Percentiles rank a stretch among this genome's conserved stretches.
Conservation (phyloP, 2,329 filamentous ascomycete species). For the Blastomyces parvus region DNA sequence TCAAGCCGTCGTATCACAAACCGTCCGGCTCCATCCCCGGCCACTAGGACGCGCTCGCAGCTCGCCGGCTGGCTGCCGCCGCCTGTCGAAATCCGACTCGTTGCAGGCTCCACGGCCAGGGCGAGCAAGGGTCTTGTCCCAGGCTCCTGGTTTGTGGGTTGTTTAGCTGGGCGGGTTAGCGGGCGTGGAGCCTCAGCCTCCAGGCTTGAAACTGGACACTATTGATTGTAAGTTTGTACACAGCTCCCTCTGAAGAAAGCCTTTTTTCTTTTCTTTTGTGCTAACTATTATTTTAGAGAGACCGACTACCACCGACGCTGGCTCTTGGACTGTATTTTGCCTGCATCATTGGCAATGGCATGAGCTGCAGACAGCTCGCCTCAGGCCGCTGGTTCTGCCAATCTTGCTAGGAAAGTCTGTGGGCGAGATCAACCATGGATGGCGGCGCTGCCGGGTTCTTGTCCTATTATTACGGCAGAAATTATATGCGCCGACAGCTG, state of each 20-base stretch:
- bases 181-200: not conserved
- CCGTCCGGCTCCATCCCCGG: not conserved
- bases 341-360: not conserved
- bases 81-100: not conserved
- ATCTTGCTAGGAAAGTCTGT: not conserved
- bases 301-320: not conserved
- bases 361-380: not conserved
- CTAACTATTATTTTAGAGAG: too few species aligned
- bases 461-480: not conserved
- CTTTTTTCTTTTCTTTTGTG: not conserved
- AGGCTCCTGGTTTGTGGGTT: slow-evolving; percentile 8
- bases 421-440: slow-evolving; percentile 7
- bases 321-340: not conserved
- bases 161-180: slow-evolving; percentile 1
- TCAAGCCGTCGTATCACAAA: not conserved
- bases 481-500: not conserved
- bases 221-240: not conserved
- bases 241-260: not conserved
- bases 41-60: not conserved
- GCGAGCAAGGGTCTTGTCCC: slow-evolving; percentile 15
- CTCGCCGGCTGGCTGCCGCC: not conserved
- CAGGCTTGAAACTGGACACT: not conserved
- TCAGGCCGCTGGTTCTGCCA: not conserved
- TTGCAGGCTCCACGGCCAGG: not conserved
- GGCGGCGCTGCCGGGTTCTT: not conserved